Percentiles rank a stretch among this genome's conserved stretches.
These are phyloP conservation scores for Cyclotella cryptica DNA, from an alignment of 108 stramenopile species.

Conservation along the genomic window DNA sequence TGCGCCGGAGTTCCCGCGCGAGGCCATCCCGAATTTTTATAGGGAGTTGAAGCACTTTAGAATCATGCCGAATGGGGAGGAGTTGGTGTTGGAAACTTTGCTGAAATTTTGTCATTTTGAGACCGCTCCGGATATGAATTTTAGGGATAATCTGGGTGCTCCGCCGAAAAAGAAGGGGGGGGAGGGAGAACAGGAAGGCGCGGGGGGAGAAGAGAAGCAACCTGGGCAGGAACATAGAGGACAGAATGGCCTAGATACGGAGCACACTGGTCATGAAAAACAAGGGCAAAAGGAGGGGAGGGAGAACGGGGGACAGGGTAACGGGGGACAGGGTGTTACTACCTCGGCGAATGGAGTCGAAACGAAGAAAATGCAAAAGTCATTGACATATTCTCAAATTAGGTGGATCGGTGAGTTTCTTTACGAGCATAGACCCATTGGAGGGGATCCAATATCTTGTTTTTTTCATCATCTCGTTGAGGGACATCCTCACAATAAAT, in stretches of 20 bases:
- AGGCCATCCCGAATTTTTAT: slow-evolving; percentile 86
- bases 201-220: too few species aligned
- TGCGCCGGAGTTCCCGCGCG: slow-evolving; percentile 74
- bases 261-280: too few species aligned
- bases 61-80: slow-evolving; percentile 81
- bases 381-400: slow-evolving; percentile 57
- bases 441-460: too few species aligned
- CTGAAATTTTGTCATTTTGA: slow-evolving; percentile 86
- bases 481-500: neutral
- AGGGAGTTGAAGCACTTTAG: slow-evolving; percentile 92
- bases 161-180: slow-evolving; percentile 60
- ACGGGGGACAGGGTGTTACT: too few species aligned
- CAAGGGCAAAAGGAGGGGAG: too few species aligned
- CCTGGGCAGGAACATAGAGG: too few species aligned
- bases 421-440: too few species aligned
- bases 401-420: slow-evolving; percentile 60
- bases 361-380: slow-evolving; percentile 24
- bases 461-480: neutral
- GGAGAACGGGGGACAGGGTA: too few species aligned
- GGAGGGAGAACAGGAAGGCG: slow-evolving; percentile 31
- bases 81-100: slow-evolving; percentile 80
- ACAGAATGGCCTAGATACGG: too few species aligned
- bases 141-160: slow-evolving; percentile 70
- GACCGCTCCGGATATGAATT: slow-evolving; percentile 47
- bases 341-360: slow-evolving; percentile 1